Percentiles rank a stretch among this genome's conserved stretches.
These are phyloP conservation scores for Tricholomella constricta DNA, from an alignment of 768 basidiomycete genomes.

Conservation along the genomic window DNA sequence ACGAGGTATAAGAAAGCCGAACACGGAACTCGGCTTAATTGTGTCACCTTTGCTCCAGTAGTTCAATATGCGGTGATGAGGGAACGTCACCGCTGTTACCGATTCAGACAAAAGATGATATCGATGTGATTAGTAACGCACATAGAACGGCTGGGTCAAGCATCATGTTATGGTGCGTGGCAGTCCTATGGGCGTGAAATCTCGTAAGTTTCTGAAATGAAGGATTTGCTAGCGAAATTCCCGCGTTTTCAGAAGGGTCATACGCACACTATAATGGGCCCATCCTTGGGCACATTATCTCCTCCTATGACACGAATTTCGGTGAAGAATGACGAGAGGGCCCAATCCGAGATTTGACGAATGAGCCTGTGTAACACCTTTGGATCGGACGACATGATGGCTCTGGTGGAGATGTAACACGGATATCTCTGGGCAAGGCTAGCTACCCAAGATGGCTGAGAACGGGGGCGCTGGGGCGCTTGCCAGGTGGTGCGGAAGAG, in stretches of 20 bases:
- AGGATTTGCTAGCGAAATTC: neutral
- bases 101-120: neutral
- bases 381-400: constrained; percentile 33
- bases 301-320: constrained; percentile 84
- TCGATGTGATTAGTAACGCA: constrained; percentile 27
- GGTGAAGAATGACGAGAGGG: constrained; percentile 85
- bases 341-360: constrained; percentile 68
- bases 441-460: neutral
- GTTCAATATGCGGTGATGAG: constrained; percentile 78
- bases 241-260: neutral
- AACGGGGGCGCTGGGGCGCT: neutral
- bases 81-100: constrained; percentile 75
- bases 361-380: constrained; percentile 69
- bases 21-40: neutral
- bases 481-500: neutral
- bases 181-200: constrained; percentile 49
- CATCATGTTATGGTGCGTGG: constrained; percentile 96
- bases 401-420: neutral
- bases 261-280: constrained; percentile 92
- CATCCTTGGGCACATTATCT: constrained; percentile 84
- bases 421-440: neutral
- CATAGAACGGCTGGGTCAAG: constrained; percentile 83
- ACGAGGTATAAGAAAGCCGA: constrained; percentile 9
- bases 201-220: neutral
- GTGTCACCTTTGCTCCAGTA: constrained; percentile 89